Percentiles rank a stretch among this genome's conserved stretches.
phyloP scores from a whole-genome alignment of 2,329 filamentous ascomycete genomes.

The Rosellinia necatrix region DNA sequence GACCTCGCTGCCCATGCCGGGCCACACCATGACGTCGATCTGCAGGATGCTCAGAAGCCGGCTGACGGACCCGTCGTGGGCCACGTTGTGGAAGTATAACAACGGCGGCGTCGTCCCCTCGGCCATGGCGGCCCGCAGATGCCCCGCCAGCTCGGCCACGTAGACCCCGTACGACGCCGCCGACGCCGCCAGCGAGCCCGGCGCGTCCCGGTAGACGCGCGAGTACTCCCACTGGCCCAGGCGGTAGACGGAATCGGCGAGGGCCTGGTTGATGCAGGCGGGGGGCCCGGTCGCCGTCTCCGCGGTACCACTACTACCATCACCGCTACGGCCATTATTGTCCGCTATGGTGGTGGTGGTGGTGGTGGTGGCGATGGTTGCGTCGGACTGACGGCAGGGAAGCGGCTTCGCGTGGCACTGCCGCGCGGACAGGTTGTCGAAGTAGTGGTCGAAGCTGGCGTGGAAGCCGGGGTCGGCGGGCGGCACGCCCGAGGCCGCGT shows the following conservation, averaged over 20 bases:
- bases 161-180: conserved; percentile 71
- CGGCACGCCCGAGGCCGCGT: conserved; percentile 69
- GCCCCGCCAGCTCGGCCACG: conserved; percentile 70
- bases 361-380: conserved; percentile 44
- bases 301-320: no score
- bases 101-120: conserved; percentile 42
- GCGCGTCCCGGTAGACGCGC: conserved; percentile 73
- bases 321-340: no score
- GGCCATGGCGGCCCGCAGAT: conserved; percentile 63
- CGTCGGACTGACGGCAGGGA: conserved; percentile 61
- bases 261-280: conserved; percentile 64
- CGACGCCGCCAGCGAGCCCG: conserved; percentile 65
- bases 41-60: conserved; percentile 72
- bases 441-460: conserved; percentile 78
- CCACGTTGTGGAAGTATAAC: conserved; percentile 75
- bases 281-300: no score
- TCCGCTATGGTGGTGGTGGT: no score
- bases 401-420: conserved; percentile 76
- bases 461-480: conserved; percentile 66
- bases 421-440: conserved; percentile 78
- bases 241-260: conserved; percentile 73
- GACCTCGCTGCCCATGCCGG: conserved; percentile 79
- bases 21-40: conserved; percentile 79
- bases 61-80: conserved; percentile 77
- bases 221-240: conserved; percentile 82